Base-by-base conservation (phyloP, 2,329 filamentous ascomycete species). In the Graphilbum ipis-grandicollis region DNA sequence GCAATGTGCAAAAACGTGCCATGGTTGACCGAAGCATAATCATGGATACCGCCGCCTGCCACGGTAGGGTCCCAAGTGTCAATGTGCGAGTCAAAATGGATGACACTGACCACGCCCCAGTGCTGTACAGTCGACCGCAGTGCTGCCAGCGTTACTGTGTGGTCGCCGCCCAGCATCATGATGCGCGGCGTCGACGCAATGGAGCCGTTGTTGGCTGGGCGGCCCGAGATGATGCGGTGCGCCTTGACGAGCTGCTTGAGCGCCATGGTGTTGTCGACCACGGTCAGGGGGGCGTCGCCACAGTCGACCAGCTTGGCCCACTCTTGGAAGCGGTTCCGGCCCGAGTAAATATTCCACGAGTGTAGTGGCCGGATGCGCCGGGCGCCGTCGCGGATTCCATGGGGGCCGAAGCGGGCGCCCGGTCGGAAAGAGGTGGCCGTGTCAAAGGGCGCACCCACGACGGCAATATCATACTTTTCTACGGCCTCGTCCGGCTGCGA, bases 251-350 rank as follows among this genome's bases (percentile, higher is more conserved):
- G 79, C 52, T 86, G 80, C 13, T 67, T 66, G 39, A 86, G 58
- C 0, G 82, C 81, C 1, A 85, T 58, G 0, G 62, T 70, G 51
- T 86, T 88, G 55, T 88, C 80, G 44, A 86, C 75, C 10, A 77
- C 79, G 0, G 77, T 82, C 41, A 85, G 62, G 2, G 77, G 78
- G 38, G 83, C 80, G 47, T 88, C 81, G 23, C 82, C 82, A 48
- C 81, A 86, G 56, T 88, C 81, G 28, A 83, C 65, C 33, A 88
- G 65, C 13, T 60, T 72, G 0, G 78, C 76, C 75, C 78, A 84
- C n/a, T 71, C 76, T 19, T 62, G 59, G 51, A 81, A 80, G 0
- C 78, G 74, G 48, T 84, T 84, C 39, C 48, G 53, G n/a, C 48
- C 55, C 10, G 49, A 49, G 36, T 50, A 52, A 18, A 52, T 26